Percentiles rank a stretch among this genome's conserved stretches.
phyloP scores from a whole-genome alignment of 345 rosid genomes.

The Lumnitzera littorea region DNA sequence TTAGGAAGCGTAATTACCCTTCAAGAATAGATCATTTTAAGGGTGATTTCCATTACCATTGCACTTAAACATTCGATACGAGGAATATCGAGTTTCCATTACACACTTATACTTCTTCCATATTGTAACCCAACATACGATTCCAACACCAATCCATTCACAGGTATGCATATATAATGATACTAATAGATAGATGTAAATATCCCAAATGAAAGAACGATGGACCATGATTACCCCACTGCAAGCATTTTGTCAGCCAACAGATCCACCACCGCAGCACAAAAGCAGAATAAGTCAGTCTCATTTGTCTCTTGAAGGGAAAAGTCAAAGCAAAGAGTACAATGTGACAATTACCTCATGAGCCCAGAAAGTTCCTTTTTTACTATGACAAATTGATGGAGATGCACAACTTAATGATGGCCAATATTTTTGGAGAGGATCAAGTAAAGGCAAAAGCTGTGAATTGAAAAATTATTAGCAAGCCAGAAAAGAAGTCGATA shows the following conservation, averaged over 20 bases:
- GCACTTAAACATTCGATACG: too few species aligned
- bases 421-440: constrained; percentile 61
- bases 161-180: too few species aligned
- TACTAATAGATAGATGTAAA: too few species aligned
- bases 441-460: constrained; percentile 56
- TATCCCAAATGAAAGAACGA: constrained; percentile 4
- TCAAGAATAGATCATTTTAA: too few species aligned
- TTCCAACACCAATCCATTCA: too few species aligned
- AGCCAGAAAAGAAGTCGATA: too few species aligned
- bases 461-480: constrained; percentile 5
- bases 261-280: constrained; percentile 22
- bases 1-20: too few species aligned
- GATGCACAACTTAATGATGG: constrained; percentile 63
- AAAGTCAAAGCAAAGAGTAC: constrained; percentile 3
- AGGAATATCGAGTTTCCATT: too few species aligned
- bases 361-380: constrained; percentile 69
- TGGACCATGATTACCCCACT: constrained; percentile 73
- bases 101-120: too few species aligned
- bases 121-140: too few species aligned
- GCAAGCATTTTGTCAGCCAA: constrained; percentile 21
- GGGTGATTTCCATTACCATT: too few species aligned
- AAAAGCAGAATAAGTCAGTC: constrained; percentile 33
- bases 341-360: constrained; percentile 52
- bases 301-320: constrained; percentile 3
- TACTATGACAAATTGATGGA: constrained; percentile 53